Evolutionary conservation across 306 rosid genomes (phyloP), one percentile per base, ranked within the genome.

Genomic region (Cotoneaster glaucophyllus): DNA sequence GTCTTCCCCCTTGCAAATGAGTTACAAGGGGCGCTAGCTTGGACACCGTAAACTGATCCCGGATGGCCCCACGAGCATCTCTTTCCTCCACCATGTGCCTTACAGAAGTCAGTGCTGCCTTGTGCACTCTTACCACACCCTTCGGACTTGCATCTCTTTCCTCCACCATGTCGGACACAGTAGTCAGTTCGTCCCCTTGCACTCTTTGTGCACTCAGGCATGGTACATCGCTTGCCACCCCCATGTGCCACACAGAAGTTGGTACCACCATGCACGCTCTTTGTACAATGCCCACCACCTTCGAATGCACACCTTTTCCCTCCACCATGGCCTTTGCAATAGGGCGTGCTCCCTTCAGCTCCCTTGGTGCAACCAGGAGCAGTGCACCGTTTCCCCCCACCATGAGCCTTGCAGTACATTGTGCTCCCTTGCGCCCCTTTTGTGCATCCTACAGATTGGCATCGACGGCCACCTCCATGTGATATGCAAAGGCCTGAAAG

Each of bases 11-110:
- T 84, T 19, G 98, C 96, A 75, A 91, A 93, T 62, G 98, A 93
- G 84, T 76, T 83, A 53, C 98, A 93, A 70, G 97, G 90, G 85
- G 80, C 86, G 65, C 83, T 82, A 9, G 86, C 80, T 78, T 85
- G 85, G 66, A 22, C 77, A 26, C 89, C 84, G 56, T 80, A 89
- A 69, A 86, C 90, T 74, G 98, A 90, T 63, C 88, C 96, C 2
- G 89, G 87, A 85, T 89, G 95, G 68, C 96, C 98, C 98, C 98
- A 93, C 44, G 91, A 91, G 85, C 98, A 93, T 78, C 92, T 88
- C 79, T 93, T 93, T 81, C 98, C 98, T 76, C 98, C 98, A n/a
- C 98, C 98, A 84, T 93, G 98, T 14, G 98, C 98, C 85, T 93
- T 93, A 85, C 98, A 93, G 70, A 85, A 93, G 85, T 93, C 96